Evolutionary conservation across 768 basidiomycete genomes (phyloP).

Genomic region (Suillus bovinus): DNA sequence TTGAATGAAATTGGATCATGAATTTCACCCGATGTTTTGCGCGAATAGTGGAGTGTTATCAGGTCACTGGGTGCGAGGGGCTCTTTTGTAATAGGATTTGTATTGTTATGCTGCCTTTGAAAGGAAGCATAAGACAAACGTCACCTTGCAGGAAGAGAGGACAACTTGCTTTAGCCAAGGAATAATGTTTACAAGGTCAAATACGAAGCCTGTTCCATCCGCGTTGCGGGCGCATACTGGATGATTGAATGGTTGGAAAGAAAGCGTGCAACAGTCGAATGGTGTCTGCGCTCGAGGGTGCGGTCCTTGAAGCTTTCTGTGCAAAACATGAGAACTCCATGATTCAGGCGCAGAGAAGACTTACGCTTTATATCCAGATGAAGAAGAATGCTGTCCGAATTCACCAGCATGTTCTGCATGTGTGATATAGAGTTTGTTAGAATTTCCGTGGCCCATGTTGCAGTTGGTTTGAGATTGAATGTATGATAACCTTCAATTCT

Average conservation of each 20-base stretch:
- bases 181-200: conserved; percentile 90
- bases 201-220: conserved; percentile 80
- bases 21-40: conserved; percentile 83
- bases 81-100: conserved; percentile 74
- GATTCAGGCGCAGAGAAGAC: conserved; percentile 25
- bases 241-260: conserved; percentile 85
- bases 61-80: conserved; percentile 70
- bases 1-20: conserved; percentile 99
- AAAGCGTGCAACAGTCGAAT: conserved; percentile 90
- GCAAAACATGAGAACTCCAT: conserved; percentile 14
- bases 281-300: conserved; percentile 69
- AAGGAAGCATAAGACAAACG: conserved; percentile 13
- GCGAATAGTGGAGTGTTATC: conserved; percentile 77
- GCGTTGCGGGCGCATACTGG: conserved; percentile 86
- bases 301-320: conserved; percentile 67
- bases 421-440: conserved; percentile 84
- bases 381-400: conserved; percentile 80
- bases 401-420: conserved; percentile 84
- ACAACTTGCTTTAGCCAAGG: conserved; percentile 85
- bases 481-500: not conserved
- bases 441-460: conserved; percentile 82
- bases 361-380: conserved; percentile 69
- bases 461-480: not conserved
- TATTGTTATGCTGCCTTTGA: conserved; percentile 77
- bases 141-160: conserved; percentile 5